Evolutionary conservation across 1,139 yeast species (phyloP).

Genomic region (Geotrichum candidum): DNA sequence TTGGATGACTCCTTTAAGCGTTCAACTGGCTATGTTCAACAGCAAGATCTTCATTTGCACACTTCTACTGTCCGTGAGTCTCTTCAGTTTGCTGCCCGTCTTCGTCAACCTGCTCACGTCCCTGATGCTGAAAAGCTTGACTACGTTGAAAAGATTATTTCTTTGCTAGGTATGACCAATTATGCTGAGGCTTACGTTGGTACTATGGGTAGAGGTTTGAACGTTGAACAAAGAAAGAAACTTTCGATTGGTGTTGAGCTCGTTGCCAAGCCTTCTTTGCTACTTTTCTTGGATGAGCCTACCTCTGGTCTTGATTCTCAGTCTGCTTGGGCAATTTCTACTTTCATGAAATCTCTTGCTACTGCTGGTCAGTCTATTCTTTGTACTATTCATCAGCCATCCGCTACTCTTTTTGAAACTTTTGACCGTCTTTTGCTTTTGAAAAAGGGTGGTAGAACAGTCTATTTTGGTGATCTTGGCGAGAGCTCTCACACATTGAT

Average conservation of each 20-base stretch:
- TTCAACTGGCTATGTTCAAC: slow-evolving; percentile 61
- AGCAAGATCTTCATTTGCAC: slow-evolving; percentile 56
- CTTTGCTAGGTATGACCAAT: slow-evolving; percentile 50
- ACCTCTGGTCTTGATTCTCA: slow-evolving; percentile 58
- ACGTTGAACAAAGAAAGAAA: slow-evolving; percentile 62
- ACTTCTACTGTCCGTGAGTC: slow-evolving; percentile 58
- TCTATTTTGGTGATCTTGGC: slow-evolving; percentile 64
- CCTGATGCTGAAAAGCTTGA: slow-evolving; percentile 47
- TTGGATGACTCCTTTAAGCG: slow-evolving; percentile 51
- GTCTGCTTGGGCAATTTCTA: slow-evolving; percentile 48
- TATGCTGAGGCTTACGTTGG: slow-evolving; percentile 62
- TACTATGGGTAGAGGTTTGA: slow-evolving; percentile 50
- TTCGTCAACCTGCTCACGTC: slow-evolving; percentile 49
- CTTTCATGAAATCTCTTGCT: slow-evolving; percentile 42
- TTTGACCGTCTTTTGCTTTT: slow-evolving; percentile 47
- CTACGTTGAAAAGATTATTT: slow-evolving; percentile 54
- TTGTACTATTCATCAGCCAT: slow-evolving; percentile 56
- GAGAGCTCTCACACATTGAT: slow-evolving; percentile 45
- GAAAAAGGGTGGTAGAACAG: slow-evolving; percentile 56
- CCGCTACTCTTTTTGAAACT: slow-evolving; percentile 50
- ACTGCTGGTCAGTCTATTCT: slow-evolving; percentile 52
- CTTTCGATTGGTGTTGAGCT: slow-evolving; percentile 60
- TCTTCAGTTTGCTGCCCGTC: slow-evolving; percentile 52
- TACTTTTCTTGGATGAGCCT: slow-evolving; percentile 53
- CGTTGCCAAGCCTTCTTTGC: slow-evolving; percentile 49